Conservation (phyloP, 257 asterid species). For the Solanum chiquidenum region DNA sequence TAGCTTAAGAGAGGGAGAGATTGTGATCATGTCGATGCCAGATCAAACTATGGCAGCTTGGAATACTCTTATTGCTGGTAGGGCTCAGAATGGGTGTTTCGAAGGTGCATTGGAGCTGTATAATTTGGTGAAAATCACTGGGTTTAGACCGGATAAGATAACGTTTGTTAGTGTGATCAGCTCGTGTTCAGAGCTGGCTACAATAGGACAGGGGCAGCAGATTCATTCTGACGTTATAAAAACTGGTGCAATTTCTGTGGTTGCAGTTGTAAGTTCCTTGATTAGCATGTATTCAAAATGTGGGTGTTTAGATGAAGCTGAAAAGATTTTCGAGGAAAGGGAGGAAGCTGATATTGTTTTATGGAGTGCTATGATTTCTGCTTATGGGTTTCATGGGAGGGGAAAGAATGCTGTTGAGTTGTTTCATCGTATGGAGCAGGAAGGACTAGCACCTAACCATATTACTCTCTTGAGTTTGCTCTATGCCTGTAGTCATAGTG, state of each 20-base stretch:
- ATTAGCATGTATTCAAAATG: constrained; percentile 84
- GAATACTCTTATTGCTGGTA: constrained; percentile 78
- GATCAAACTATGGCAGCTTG: constrained; percentile 39
- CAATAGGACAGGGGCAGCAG: constrained; percentile 88
- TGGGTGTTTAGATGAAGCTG: constrained; percentile 76
- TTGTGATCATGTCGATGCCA: constrained; percentile 49
- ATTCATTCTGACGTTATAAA: constrained; percentile 72
- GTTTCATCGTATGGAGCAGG: constrained; percentile 47
- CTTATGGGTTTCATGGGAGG: constrained; percentile 84
- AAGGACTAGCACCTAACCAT: constrained; percentile 41
- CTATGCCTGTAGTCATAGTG: constrained; percentile 82
- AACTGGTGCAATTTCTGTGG: constrained; percentile 43
- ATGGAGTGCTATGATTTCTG: constrained; percentile 82
- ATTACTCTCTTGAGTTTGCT: constrained; percentile 80
- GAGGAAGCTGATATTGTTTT: constrained; percentile 38
- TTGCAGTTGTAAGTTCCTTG: constrained; percentile 59
- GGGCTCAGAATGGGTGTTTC: constrained; percentile 63
- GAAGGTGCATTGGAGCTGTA: constrained; percentile 54
- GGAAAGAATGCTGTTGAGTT: constrained; percentile 61
- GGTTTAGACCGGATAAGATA: constrained; percentile 63
- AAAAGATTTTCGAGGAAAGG: constrained; percentile 48
- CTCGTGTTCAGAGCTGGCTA: constrained; percentile 72
- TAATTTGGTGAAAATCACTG: constrained; percentile 39
- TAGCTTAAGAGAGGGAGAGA: constrained; percentile 52
- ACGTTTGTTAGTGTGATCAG: constrained; percentile 68